Conservation (phyloP, 331 rosid species). For the Ulmus americana region DNA sequence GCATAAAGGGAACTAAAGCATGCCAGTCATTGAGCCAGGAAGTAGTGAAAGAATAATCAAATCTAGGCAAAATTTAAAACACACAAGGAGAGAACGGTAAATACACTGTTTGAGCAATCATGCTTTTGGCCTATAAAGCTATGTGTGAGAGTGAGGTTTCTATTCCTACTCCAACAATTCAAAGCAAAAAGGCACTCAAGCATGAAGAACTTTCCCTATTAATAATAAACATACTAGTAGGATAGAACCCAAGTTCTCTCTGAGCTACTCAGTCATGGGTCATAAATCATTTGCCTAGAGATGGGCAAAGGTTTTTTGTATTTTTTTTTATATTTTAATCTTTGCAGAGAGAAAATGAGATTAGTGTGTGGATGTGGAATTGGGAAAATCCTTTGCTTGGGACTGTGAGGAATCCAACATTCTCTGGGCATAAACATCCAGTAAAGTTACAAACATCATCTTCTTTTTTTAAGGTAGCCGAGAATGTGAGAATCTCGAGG, state of each 20-base stretch:
- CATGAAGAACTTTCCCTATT: neutral
- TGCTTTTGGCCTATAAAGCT: conserved; percentile 35
- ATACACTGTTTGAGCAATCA: conserved; percentile 35
- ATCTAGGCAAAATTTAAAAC: conserved; percentile 24
- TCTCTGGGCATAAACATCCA: conserved; percentile 59
- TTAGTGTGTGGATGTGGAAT: conserved; percentile 19
- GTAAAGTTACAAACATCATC: conserved; percentile 40
- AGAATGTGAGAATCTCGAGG: conserved; percentile 96
- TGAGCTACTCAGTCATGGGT: neutral
- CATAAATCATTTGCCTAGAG: conserved; percentile 20
- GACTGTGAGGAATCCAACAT: conserved; percentile 57
- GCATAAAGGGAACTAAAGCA: conserved; percentile 57
- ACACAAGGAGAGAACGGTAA: conserved; percentile 42
- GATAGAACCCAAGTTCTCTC: neutral
- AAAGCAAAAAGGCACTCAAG: conserved; percentile 31
- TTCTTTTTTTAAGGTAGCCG: conserved; percentile 21
- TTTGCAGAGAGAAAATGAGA: conserved; percentile 13
- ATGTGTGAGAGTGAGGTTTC: conserved; percentile 21
- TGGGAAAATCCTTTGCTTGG: conserved; percentile 34
- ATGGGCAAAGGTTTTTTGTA: conserved; percentile 10
- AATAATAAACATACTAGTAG: neutral
- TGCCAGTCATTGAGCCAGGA: conserved; percentile 67
- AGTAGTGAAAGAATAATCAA: conserved; percentile 36
- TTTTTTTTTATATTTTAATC: conserved; percentile 11
- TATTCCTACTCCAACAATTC: conserved; percentile 22